These are phyloP conservation scores for Hydrangea macrophylla DNA, from an alignment of 148 eudicot genomes.

Conservation along the genomic window DNA sequence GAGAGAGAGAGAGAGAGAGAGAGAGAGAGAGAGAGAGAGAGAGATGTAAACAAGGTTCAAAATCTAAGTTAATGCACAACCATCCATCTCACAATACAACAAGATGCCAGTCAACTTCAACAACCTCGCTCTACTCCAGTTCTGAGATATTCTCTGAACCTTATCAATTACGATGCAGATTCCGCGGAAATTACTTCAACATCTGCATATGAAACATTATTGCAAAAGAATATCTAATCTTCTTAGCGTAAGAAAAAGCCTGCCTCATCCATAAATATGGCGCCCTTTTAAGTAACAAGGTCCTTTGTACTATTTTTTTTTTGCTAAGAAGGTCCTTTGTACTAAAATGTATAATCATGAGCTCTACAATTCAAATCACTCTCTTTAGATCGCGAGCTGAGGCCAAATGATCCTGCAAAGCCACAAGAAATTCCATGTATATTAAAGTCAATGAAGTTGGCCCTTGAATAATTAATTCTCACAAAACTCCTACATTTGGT, in stretches of 20 bases:
- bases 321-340: too few relatives aligned
- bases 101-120: background rate
- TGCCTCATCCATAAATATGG: background rate
- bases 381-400: slow-evolving; percentile 66
- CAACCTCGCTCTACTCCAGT: background rate
- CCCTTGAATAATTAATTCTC: too few relatives aligned
- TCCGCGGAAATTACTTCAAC: background rate
- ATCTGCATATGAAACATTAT: slow-evolving; percentile 11
- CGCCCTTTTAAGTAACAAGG: too few relatives aligned
- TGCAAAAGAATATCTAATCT: slow-evolving; percentile 14
- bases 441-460: background rate
- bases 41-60: slow-evolving; percentile 16
- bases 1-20: too few relatives aligned
- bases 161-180: background rate
- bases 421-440: background rate
- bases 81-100: background rate
- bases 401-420: slow-evolving; percentile 63
- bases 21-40: too few relatives aligned
- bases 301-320: too few relatives aligned
- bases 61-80: slow-evolving; percentile 6
- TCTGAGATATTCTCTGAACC: background rate
- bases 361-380: slow-evolving; percentile 24
- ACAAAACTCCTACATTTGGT: too few relatives aligned
- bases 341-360: background rate
- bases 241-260: background rate